Base-by-base conservation (phyloP, 1,284 basidiomycete genomes). In the Stygiomarasmius scandens region DNA sequence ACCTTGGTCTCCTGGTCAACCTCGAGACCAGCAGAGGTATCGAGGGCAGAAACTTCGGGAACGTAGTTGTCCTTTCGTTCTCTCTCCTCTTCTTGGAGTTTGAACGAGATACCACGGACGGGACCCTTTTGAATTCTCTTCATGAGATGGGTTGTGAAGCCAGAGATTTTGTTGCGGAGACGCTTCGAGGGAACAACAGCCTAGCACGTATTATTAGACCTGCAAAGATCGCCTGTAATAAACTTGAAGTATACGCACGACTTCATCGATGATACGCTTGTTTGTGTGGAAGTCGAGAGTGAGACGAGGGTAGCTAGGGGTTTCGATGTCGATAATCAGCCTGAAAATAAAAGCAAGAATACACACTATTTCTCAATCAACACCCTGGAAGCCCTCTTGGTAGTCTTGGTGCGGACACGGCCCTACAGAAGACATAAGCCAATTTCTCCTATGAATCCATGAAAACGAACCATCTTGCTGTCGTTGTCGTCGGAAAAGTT, bases 141-240 rank as follows among this genome's bases (percentile, higher is more conserved):
- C 97, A 99, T 99, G 75, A 99, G 84, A 77, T 99, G 97, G 70
- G 96, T 99, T 66, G 97, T 99, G 89, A 98, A 99, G 58, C 96
- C 96, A 29, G 96, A 92, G 71, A 99, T 94, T 87, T 99, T 99
- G 93, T 99, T 99, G 74, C 97, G 90, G 67, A 99, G 89, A 70
- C 96, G 94, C 84, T 99, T 99, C 59, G 96, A 98, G 63, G 96
- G 96, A 67, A 99, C 95, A 68, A 94, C 86, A 66, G 96, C 96
- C 86, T 96, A 73, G 54, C 5, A 27, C 24, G 8, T 5, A 6
- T 10, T 19, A 45, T 20, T 27, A 55, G 12, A 49, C 20, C 27
- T 58, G 41, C 49, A 55, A 54, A 6, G 46, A 29, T 4, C 41
- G 6, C 49, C 50, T 36, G 10, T 48, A 22, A 54, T 11, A 34